These are phyloP conservation scores for Pseudopyrenochaeta lycopersici DNA, from an alignment of 2,329 filamentous ascomycete genomes.

Conservation along the genomic window DNA sequence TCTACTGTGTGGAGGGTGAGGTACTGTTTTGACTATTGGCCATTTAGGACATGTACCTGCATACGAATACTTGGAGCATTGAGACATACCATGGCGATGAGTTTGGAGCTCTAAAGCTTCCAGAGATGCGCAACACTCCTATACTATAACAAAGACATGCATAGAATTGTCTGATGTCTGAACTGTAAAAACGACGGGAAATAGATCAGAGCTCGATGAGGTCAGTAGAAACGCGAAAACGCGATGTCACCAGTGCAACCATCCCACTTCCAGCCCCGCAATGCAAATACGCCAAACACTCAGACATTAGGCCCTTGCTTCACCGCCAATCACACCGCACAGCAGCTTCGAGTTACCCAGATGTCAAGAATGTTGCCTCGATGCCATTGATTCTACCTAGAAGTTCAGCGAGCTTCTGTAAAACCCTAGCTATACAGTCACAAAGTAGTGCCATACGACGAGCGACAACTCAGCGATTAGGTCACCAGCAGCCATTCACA, in stretches of 20 bases:
- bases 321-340: conserved; percentile 44
- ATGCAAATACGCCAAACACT: conserved; percentile 35
- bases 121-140: background rate
- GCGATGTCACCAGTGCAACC: conserved; percentile 37
- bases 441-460: background rate
- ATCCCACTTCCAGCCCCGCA: conserved; percentile 36
- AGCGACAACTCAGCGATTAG: conserved; percentile 9
- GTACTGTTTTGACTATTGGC: conserved; percentile 91
- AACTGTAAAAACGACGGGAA: background rate
- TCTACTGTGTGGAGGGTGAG: conserved; percentile 91
- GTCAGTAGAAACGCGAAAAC: conserved; percentile 42
- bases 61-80: background rate
- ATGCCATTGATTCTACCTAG: conserved; percentile 39
- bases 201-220: conserved; percentile 27
- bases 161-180: background rate
- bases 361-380: conserved; percentile 12
- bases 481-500: conserved; percentile 4
- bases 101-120: conserved; percentile 3
- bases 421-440: conserved; percentile 14
- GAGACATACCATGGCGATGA: conserved; percentile 7
- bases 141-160: conserved; percentile 1
- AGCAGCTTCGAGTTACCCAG: conserved; percentile 9
- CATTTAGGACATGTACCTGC: conserved; percentile 14
- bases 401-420: conserved; percentile 15
- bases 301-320: conserved; percentile 18